A percentile compares a stretch with the other conserved stretches of the same genome.
Evolutionary conservation across 1,139 yeast genomes (phyloP).

Genomic region (Spathaspora sp.): DNA sequence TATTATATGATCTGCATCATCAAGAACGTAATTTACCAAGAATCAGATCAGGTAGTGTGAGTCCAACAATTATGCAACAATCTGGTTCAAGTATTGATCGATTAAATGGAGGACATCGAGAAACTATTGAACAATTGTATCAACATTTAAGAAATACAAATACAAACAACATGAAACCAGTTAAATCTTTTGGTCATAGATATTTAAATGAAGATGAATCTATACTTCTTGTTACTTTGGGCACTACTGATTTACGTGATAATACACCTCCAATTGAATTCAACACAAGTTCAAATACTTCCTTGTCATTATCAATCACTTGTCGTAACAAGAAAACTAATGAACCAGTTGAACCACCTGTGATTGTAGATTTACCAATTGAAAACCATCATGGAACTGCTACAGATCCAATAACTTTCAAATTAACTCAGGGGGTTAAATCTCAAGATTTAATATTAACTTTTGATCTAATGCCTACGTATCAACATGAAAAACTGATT

Average conservation of each 20-base stretch:
- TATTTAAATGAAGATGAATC: slow-evolving; percentile 65
- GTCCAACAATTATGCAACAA: slow-evolving; percentile 17
- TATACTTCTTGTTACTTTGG: slow-evolving; percentile 74
- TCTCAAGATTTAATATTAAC: slow-evolving; percentile 61
- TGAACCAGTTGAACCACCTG: slow-evolving; percentile 58
- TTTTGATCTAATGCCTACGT: slow-evolving; percentile 93
- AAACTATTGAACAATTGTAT: slow-evolving; percentile 39
- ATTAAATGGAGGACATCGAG: slow-evolving; percentile 37
- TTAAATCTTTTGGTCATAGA: slow-evolving; percentile 86
- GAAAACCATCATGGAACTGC: slow-evolving; percentile 77
- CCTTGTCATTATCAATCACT: slow-evolving; percentile 72
- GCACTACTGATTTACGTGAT: slow-evolving; percentile 78
- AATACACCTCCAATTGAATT: slow-evolving; percentile 62
- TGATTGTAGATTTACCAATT: slow-evolving; percentile 75
- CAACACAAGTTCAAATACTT: slow-evolving; percentile 62
- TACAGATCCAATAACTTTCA: slow-evolving; percentile 81
- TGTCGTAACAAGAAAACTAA: slow-evolving; percentile 47
- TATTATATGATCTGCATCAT: slow-evolving; percentile 40
- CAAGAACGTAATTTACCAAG: slow-evolving; percentile 38
- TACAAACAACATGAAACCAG: slow-evolving; percentile 34
- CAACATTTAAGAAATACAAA: slow-evolving; percentile 33
- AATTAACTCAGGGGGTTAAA: slow-evolving; percentile 49
- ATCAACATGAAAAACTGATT: slow-evolving; percentile 49
- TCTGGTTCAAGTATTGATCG: slow-evolving; percentile 36
- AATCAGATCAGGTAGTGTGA: slow-evolving; percentile 18